Evolutionary conservation across 164 flowering plant species (phyloP), one percentile per base, ranked within the genome.

Genomic region (Echeveria elegans): DNA sequence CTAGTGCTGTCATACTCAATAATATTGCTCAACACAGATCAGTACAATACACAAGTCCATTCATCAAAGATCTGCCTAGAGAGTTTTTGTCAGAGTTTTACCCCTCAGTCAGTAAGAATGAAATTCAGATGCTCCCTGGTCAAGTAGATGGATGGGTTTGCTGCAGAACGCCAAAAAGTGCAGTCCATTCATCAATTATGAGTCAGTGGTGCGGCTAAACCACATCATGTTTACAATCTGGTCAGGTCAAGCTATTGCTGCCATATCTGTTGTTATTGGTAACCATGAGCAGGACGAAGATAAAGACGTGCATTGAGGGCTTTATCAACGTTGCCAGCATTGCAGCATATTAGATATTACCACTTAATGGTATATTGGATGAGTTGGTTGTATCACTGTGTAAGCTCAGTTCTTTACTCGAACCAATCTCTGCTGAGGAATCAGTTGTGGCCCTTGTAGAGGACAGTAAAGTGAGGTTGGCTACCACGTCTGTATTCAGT

Each of bases 1-100:
- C 78, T 84, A 41, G 52, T 86, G 67, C 48, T 86, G 36, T 82
- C 86, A 2, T 86, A 86, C 73, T 86, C 90, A 1, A 65, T 84
- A 32, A 86, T 86, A 68, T 30, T 86, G 85, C 86, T 86, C 32
- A 86, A 86, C 77, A 86, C 90, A 9, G 90, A 86, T 74, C 90
- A 76, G 66, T 88, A 86, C 76, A 86, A 86, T 77, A 75, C 80
- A 34, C 90, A 86, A 69, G 90, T 86, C n/a, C n/a, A n/a, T n/a
- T n/a, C n/a, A n/a, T n/a, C n/a, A n/a, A n/a, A n/a, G n/a, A 86
- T 75, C 83, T 84, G 21, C 90, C 90, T 34, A 70, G 76, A 30
- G 82, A 79, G 2, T 74, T 75, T 75, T 50, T 68, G 37, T 53
- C 70, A 9, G 70, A 68, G 61, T 36, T 68, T 18, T 79, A 68